phyloP scores from a whole-genome alignment of 306 rosid genomes.

The Cucurbita argyrosperma region DNA sequence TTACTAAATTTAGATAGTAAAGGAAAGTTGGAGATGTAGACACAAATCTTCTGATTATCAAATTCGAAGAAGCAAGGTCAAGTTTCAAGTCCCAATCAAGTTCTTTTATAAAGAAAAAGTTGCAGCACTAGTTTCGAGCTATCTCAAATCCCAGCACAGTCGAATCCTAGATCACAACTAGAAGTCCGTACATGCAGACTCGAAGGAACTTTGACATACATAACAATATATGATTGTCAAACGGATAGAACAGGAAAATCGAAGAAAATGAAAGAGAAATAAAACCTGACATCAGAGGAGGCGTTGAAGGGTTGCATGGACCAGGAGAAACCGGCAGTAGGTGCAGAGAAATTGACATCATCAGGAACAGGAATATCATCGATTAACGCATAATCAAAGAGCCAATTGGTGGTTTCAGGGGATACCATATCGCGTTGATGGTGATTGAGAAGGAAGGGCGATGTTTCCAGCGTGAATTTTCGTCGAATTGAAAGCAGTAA shows the following conservation, averaged over 20 bases:
- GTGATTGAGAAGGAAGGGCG: conserved; percentile 17
- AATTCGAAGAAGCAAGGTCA: not conserved
- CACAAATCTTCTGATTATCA: not conserved
- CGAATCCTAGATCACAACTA: not conserved
- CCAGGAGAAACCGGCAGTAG: conserved; percentile 57
- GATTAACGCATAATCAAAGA: conserved; percentile 55
- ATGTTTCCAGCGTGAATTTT: conserved; percentile 5
- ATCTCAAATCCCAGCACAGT: not conserved
- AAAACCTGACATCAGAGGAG: conserved; percentile 43
- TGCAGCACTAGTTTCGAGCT: not conserved
- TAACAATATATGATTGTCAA: not conserved
- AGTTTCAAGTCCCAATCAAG: not conserved
- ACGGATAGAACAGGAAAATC: not conserved
- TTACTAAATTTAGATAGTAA: not conserved
- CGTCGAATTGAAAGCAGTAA: not conserved
- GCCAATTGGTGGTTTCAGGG: conserved; percentile 83
- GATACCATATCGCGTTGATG: conserved; percentile 43
- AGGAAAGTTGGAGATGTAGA: not conserved
- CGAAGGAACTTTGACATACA: not conserved
- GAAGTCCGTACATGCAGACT: not conserved
- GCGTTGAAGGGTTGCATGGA: conserved; percentile 34
- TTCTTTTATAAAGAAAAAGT: not conserved
- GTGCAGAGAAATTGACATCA: conserved; percentile 36
- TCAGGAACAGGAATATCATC: conserved; percentile 50
- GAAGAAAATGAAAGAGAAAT: not conserved